These are phyloP conservation scores for Favolaschia claudopus DNA, from an alignment of 768 basidiomycete genomes.

Conservation along the genomic window DNA sequence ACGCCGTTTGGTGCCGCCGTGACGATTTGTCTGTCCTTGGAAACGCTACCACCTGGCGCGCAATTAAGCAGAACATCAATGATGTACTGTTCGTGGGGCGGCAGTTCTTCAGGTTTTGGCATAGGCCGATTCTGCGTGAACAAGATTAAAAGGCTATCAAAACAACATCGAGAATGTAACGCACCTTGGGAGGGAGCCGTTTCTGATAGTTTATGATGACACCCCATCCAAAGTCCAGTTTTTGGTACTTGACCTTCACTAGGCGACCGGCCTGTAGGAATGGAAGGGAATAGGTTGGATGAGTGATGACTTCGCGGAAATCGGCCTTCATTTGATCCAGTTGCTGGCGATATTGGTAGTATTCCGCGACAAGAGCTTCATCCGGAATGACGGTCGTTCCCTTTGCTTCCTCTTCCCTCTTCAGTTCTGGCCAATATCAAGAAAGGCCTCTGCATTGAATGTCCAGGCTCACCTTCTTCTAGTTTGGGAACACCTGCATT, in stretches of 20 bases:
- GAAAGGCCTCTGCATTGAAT: background rate
- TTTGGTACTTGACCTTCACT: constrained; percentile 88
- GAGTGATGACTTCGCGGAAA: constrained; percentile 91
- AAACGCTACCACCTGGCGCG: constrained; percentile 62
- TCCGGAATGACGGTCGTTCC: constrained; percentile 78
- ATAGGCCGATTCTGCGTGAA: constrained; percentile 64
- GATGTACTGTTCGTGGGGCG: constrained; percentile 91
- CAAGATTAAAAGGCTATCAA: background rate
- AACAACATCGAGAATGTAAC: constrained; percentile 17
- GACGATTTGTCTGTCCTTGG: constrained; percentile 64
- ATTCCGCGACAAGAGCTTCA: constrained; percentile 84
- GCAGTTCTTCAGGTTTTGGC: constrained; percentile 71
- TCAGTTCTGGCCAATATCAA: constrained; percentile 63
- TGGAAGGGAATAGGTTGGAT: constrained; percentile 93
- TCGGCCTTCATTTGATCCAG: constrained; percentile 89
- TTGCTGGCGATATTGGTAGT: constrained; percentile 93
- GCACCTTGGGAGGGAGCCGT: constrained; percentile 80
- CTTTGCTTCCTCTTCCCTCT: constrained; percentile 71
- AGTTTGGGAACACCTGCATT: constrained; percentile 86
- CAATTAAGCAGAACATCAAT: constrained; percentile 92
- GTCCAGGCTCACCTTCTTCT: constrained; percentile 71
- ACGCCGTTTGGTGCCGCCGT: constrained; percentile 73
- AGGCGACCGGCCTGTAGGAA: constrained; percentile 93
- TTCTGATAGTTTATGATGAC: constrained; percentile 93
- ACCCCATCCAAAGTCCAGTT: constrained; percentile 96